These are phyloP conservation scores for Lactuca saligna DNA, from an alignment of 129 eudicot species.

Conservation along the genomic window DNA sequence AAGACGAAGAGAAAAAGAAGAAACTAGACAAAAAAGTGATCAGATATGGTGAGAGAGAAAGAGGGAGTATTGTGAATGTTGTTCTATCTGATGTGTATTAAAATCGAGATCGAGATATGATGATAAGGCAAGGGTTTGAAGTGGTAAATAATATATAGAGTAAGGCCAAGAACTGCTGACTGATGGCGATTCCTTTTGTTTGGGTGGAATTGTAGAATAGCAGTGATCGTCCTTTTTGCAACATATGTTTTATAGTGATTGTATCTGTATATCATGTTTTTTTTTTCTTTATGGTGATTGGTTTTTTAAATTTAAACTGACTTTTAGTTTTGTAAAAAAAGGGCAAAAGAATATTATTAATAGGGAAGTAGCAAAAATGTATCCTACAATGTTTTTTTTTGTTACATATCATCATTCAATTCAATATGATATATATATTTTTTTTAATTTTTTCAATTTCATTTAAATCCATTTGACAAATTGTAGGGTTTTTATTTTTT, in stretches of 20 bases:
- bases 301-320: not conserved
- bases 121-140: constrained; percentile 27
- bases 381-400: no score
- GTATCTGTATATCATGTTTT: not conserved
- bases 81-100: not conserved
- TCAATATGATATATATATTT: no score
- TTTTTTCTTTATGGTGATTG: not conserved
- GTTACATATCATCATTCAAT: no score
- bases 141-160: constrained; percentile 29
- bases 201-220: constrained; percentile 25
- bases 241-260: constrained; percentile 3
- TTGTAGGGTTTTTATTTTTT: no score
- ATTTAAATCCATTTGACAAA: no score
- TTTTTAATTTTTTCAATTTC: no score
- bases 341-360: not conserved
- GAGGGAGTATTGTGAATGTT: not conserved
- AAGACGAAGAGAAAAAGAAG: constrained; percentile 5
- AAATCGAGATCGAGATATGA: constrained; percentile 11
- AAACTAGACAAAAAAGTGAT: not conserved
- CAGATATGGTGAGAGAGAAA: constrained; percentile 5
- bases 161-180: constrained; percentile 19
- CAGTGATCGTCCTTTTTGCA: constrained; percentile 18
- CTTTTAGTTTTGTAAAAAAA: not conserved
- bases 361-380: no score
- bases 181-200: constrained; percentile 25